A percentile compares a stretch with the other conserved stretches of the same genome.
Evolutionary conservation across 768 basidiomycete genomes (phyloP).

Genomic region (Russula abietina): DNA sequence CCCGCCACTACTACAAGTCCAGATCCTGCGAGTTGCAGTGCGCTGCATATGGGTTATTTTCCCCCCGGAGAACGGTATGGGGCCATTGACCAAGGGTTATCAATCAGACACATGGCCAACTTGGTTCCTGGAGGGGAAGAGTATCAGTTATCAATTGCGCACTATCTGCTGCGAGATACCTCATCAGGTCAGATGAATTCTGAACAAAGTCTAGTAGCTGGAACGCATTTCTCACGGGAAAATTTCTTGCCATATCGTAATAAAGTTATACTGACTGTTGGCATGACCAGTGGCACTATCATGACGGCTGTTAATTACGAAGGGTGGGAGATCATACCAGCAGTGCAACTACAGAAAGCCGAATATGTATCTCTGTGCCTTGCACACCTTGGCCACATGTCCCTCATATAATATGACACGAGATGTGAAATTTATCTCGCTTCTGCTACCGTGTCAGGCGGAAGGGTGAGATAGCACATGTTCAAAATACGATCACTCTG

Average conservation of each 20-base stretch:
- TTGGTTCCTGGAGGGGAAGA: neutral
- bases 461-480: constrained; percentile 13
- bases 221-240: constrained; percentile 11
- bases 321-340: constrained; percentile 3
- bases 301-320: neutral
- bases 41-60: neutral
- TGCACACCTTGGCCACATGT: constrained; percentile 12
- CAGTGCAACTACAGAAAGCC: constrained; percentile 4
- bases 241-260: neutral
- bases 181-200: constrained; percentile 11
- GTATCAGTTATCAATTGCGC: constrained; percentile 6
- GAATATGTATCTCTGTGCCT: constrained; percentile 5
- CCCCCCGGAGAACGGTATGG: neutral
- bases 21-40: neutral
- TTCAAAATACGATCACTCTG: constrained; percentile 11
- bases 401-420: constrained; percentile 9
- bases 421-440: constrained; percentile 14
- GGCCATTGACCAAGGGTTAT: neutral
- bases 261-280: neutral
- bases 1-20: neutral
- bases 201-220: neutral
- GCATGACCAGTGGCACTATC: constrained; percentile 1
- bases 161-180: constrained; percentile 2
- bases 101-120: neutral
- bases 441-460: constrained; percentile 19